Percentiles rank a stretch among this genome's conserved stretches.
phyloP scores from a whole-genome alignment of 345 rosid species.

The Kernera saxatilis region DNA sequence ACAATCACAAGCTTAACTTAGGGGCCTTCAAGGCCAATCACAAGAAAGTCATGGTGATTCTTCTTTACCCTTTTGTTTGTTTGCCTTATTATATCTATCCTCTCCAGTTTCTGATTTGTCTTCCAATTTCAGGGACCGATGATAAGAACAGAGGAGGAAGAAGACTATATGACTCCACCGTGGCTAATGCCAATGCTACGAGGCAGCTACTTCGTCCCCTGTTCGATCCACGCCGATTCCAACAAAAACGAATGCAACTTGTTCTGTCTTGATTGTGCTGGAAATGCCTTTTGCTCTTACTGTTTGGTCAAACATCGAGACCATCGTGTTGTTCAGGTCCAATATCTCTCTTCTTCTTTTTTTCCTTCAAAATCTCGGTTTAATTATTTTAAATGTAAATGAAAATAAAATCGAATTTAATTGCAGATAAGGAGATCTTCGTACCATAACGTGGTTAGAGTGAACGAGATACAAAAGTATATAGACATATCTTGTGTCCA shows the following conservation, averaged over 20 bases:
- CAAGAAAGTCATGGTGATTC: conserved; percentile 46
- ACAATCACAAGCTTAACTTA: conserved; percentile 19
- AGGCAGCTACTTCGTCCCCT: conserved; percentile 69
- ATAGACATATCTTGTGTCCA: conserved; percentile 81
- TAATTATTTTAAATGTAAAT: neutral
- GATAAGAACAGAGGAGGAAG: conserved; percentile 39
- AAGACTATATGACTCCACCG: conserved; percentile 40
- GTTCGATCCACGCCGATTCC: conserved; percentile 57
- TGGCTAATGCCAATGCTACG: conserved; percentile 79
- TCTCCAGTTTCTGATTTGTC: conserved; percentile 5
- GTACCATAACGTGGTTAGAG: conserved; percentile 92
- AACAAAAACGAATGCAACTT: conserved; percentile 82
- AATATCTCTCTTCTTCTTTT: neutral
- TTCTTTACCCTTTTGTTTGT: neutral
- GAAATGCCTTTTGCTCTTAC: conserved; percentile 72
- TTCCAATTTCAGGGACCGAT: conserved; percentile 31
- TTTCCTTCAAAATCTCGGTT: neutral
- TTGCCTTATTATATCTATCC: neutral
- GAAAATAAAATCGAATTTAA: neutral
- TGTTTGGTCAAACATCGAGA: conserved; percentile 64
- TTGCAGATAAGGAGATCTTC: conserved; percentile 87
- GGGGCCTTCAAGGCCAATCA: conserved; percentile 35
- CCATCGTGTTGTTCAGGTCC: conserved; percentile 76
- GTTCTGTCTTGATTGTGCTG: conserved; percentile 83
- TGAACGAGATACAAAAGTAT: conserved; percentile 80